Evolutionary conservation across 2,329 filamentous ascomycete species (phyloP), one percentile per base, ranked within the genome.

Genomic region (Ophiostoma novo-ulmi): DNA sequence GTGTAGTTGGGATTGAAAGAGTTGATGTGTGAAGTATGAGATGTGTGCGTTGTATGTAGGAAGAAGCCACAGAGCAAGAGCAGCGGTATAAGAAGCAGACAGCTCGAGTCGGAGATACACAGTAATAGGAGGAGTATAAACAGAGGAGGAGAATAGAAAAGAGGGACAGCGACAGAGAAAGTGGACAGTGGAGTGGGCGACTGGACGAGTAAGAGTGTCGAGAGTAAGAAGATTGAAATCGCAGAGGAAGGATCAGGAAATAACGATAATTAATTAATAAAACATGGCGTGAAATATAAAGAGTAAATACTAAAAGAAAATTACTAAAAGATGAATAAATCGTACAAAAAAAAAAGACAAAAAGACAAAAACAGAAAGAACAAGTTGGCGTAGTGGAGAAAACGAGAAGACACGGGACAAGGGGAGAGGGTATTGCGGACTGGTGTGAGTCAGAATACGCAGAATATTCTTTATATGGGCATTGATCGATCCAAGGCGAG

Each of bases 401-500:
- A 22, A 58, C 52, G 52, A 58, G 44, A 52, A 67, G 22, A 41
- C 17, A 58, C 69, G 69, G 69, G 64, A 67, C 48, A 65, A 70
- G 61, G 69, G 31, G 61, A 36, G 61, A 64, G 6, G 17, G 11
- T 35, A 48, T 17, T 63, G n/a, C 69, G 52, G 61, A 39, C 41
- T 66, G 69, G 58, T 70, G 64, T 70, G 69, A 70, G 69, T 70
- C 69, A 70, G 65, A 70, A 31, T 20, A 65, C 61, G 61, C 61
- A 38, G 41, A 66, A 22, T 35, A 63, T 14, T 44, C 41, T n/a
- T 14, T 35, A 55, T 55, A 55, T 55, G 52, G n/a, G n/a, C 58
- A 63, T 26, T 35, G 52, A 26, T 48, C 48, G 48, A 55, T 26
- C n/a, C 6, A 22, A 61, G 10, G 38, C 38, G 20, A 44, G 44